Base-by-base conservation (phyloP, 1,284 basidiomycete genomes). In the Prillingera fragicola region DNA sequence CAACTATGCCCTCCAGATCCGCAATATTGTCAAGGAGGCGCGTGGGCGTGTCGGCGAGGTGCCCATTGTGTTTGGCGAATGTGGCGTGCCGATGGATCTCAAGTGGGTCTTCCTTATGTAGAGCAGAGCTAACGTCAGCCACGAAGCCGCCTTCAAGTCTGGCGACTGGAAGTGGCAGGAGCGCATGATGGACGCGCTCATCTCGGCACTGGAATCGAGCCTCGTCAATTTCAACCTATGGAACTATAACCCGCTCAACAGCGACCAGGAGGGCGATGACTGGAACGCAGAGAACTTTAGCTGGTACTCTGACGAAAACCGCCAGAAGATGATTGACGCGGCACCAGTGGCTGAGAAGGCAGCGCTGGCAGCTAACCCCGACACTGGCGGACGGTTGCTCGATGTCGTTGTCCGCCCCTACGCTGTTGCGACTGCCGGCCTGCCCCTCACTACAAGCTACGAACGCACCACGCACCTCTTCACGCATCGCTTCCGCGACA, bases 211-310 rank as follows among this genome's bases (percentile, higher is more conserved):
- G 9, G 88, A 92, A 60, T 73, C 75, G 8, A 78, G 80, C 8
- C 73, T 85, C 33, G 74, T 87, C 25, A 82, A 82, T 5, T 91
- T 87, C 73, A 88, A 85, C 4, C 71, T 96, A 18, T 96, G 92
- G 94, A 90, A 87, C 54, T 97, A 96, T 69, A 96, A 96, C 62
- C 87, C 91, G 0, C 75, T 78, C 41, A 96, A 96, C 69, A 77
- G 79, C 29, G 87, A 94, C 57, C 63, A 71, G 17, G 63, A 73
- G 18, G 95, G 94, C 12, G 92, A 97, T 65, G 76, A 82, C 50
- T 97, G 94, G 94, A 96, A 95, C 63, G 87, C 84, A 34, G 92
- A 97, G 69, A 91, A 90, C 71, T 94, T 95, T 66, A 89, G 87
- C 4, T 94, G 87, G 84, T 94, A 87, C 75, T 85, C 84, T 50